Evolutionary conservation across 352 stramenopile species (phyloP), one percentile per base, ranked within the genome.

Genomic region (Aphanomyces stellatus): DNA sequence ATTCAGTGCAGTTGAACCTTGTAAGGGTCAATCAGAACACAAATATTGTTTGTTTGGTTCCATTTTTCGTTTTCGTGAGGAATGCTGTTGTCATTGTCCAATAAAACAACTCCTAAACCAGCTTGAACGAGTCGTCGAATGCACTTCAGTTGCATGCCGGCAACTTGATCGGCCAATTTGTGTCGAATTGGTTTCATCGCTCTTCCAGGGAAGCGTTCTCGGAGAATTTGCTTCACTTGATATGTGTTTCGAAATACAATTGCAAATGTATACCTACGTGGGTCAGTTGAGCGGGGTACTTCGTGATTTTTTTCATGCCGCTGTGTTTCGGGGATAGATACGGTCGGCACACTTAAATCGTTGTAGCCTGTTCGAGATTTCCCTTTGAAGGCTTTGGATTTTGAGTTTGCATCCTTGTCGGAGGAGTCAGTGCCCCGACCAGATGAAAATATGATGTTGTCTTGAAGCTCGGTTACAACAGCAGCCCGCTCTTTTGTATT

Each of bases 241-340:
- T 91, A 74, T 37, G 82, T 91, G 70, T 92, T 82, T 56, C 85
- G 82, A 3, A 95, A 69, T 22, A 93, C 78, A 46, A 95, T 81
- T 3, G 86, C 84, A 64, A 95, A 95, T 31, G 86, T 95, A 71
- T 95, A 95, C 77, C 92, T 95, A 51, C 30, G 17, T 11, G n/a
- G 25, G 49, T 27, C 30, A 11, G n/a, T 56, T 56, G 19, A 11
- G 13, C n/a, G 13, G n/a, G n/a, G n/a, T 46, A 19, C 37, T n/a
- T n/a, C 37, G 2, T n/a, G n/a, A 46, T n/a, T 19, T 46, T 19
- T 11, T 11, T 46, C 37, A n/a, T 46, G n/a, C 37, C 37, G 37
- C 2, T 46, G 37, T 19, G 37, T 46, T 19, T 46, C 37, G 13
- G 37, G 1, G n/a, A 46, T 46, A 1, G 37, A 46, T 11, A 46